These are phyloP conservation scores for Pontederia crassipes DNA, from an alignment of 176 grass and related monocot species.

Conservation along the genomic window DNA sequence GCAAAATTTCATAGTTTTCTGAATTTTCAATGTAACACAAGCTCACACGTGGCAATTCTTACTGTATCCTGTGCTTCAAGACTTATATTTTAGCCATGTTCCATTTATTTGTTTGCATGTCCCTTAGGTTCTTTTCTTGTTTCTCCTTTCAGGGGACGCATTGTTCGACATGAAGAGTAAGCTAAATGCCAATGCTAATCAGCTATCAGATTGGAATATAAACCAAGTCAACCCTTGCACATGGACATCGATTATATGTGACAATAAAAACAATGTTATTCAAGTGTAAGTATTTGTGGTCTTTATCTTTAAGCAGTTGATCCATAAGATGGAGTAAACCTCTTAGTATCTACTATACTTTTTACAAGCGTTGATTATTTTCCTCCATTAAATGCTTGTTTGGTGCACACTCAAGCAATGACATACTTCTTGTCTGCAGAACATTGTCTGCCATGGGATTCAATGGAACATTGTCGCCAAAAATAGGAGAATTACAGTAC, in stretches of 20 bases:
- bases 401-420: not conserved
- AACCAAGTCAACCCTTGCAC: conserved; percentile 32
- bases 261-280: conserved; percentile 56
- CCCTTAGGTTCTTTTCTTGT: not conserved
- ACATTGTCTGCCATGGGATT: conserved; percentile 94
- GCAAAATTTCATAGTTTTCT: no score
- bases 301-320: conserved; percentile 8
- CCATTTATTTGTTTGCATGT: no score
- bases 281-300: conserved; percentile 58
- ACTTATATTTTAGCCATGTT: no score
- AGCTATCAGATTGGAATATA: conserved; percentile 69
- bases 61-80: no score
- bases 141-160: conserved; percentile 11
- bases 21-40: no score
- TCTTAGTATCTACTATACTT: not conserved
- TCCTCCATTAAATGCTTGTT: not conserved
- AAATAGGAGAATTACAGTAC: conserved; percentile 72
- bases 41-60: no score
- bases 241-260: conserved; percentile 86
- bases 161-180: conserved; percentile 17
- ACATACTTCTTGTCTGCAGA: conserved; percentile 36
- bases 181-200: conserved; percentile 23
- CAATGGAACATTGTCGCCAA: conserved; percentile 70
- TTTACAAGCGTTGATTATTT: not conserved
- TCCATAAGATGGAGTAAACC: not conserved